These are phyloP conservation scores for Rhododendron williamsianum DNA, from an alignment of 148 eudicot species.

Conservation along the genomic window DNA sequence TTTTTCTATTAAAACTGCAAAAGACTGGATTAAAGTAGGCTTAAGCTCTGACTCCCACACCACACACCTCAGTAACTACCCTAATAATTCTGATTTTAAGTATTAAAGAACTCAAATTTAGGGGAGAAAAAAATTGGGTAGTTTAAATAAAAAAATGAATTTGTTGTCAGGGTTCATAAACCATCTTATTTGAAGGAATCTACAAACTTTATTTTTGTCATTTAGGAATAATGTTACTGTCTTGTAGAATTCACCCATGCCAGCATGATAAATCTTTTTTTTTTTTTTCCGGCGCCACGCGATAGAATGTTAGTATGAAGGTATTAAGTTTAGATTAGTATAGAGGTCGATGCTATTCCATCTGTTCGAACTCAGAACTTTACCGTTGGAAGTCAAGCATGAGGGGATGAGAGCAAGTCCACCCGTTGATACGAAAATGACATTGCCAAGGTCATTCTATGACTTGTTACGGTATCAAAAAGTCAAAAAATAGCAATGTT, in stretches of 20 bases:
- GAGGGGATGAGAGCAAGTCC: background rate
- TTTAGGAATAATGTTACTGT: background rate
- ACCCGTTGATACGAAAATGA: too few species aligned
- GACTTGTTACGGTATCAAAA: too few species aligned
- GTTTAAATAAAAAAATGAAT: background rate
- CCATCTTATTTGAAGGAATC: constrained; percentile 1
- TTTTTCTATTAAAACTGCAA: background rate
- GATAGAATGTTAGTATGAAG: background rate
- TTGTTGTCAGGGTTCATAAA: background rate
- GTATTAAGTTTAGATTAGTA: too few species aligned
- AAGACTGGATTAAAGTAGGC: constrained; percentile 14
- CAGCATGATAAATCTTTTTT: background rate
- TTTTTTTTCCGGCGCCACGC: background rate
- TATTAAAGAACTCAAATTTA: background rate
- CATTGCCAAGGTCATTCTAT: too few species aligned
- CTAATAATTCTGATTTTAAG: too few species aligned
- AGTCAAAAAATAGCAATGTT: too few species aligned
- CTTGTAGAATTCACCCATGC: background rate
- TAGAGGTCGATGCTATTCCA: background rate
- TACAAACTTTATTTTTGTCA: background rate
- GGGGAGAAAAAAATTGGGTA: background rate
- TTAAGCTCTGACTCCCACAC: constrained; percentile 9
- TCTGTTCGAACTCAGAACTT: background rate
- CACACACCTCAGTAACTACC: background rate
- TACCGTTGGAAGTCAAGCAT: background rate